Base-by-base conservation (phyloP, 805 yeast species). In the Diddensiella caesifluorescens region DNA sequence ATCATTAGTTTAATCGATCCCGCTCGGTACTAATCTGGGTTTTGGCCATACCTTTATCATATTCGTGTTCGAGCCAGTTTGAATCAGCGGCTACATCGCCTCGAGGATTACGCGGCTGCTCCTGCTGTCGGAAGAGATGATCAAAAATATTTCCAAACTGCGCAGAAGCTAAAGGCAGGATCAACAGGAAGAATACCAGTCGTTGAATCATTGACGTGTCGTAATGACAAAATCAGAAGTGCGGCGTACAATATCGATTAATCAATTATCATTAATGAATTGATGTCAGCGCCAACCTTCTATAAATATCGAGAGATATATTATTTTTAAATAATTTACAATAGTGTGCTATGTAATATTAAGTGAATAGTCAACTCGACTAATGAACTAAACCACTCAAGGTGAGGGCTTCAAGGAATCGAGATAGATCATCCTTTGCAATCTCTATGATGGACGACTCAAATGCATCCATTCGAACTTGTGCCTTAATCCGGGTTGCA, bases 401-500 rank as follows among this genome's bases (percentile, higher is more conserved):
- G 7, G 95, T 85, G 47, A 90, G 66, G 45, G 78, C 77, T 59
- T 92, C 97, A 47, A 92, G 64, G 56, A 92, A 92, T 38, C 95
- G 85, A 3, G 87, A 70, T 48, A 92, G 67, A 59, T 92, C 98
- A 37, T 89, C 95, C 56, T 80, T 82, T 46, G 86, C 67, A 32
- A 92, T 80, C 64, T 92, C 97, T 33, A 92, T 87, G 18, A 92
- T 85, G 2, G 97, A 79, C 49, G 95, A 84, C 59, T 92, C 97
- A 63, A 92, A 92, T 56, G 95, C 87, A 60, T 92, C 97, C 48
- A 92, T 83, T 54, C 90, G 74, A 15, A 88, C 88, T 52, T 83
- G 79, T 2, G 97, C 96, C 31, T 88, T 90, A 4, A 95, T 83
- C 16, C 76, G 75, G 34, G 71, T 72, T 1, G 97, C 92, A 21